A percentile compares a stretch with the other conserved stretches of the same genome.
Evolutionary conservation across 2,329 filamentous ascomycete species (phyloP).

Genomic region (Aspergillus nomiae): DNA sequence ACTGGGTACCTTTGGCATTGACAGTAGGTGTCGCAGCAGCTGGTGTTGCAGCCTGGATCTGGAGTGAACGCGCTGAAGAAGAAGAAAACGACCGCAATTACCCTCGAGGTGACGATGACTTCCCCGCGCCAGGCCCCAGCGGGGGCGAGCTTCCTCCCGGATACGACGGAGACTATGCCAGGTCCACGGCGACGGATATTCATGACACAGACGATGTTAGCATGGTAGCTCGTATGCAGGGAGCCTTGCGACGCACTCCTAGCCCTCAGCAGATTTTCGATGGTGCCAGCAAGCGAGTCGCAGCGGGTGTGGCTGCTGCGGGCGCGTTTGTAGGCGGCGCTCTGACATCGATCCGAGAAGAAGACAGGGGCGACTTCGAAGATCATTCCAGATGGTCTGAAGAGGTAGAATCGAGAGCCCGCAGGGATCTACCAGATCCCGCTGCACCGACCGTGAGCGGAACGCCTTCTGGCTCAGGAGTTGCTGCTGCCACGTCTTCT

Average conservation of each 20-base stretch:
- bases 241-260: constrained; percentile 76
- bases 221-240: constrained; percentile 77
- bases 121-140: constrained; percentile 28
- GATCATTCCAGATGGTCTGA: constrained; percentile 93
- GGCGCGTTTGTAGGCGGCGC: constrained; percentile 81
- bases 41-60: constrained; percentile 86
- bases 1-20: constrained; percentile 86
- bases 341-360: constrained; percentile 79
- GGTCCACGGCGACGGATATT: constrained; percentile 37
- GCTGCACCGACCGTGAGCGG: constrained; percentile 31
- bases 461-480: constrained; percentile 35
- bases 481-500: constrained; percentile 31
- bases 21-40: constrained; percentile 86
- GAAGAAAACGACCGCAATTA: constrained; percentile 68
- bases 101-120: constrained; percentile 40
- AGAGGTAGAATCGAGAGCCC: constrained; percentile 71
- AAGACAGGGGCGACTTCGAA: constrained; percentile 75
- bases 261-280: constrained; percentile 89
- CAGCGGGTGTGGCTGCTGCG: constrained; percentile 78
- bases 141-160: constrained; percentile 30
- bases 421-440: constrained; percentile 29
- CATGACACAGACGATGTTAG: constrained; percentile 52
- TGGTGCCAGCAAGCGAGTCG: constrained; percentile 77
- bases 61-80: constrained; percentile 80
- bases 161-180: constrained; percentile 34